Conservation (phyloP, 148 eudicot genomes). For the Oxyria digyna region DNA sequence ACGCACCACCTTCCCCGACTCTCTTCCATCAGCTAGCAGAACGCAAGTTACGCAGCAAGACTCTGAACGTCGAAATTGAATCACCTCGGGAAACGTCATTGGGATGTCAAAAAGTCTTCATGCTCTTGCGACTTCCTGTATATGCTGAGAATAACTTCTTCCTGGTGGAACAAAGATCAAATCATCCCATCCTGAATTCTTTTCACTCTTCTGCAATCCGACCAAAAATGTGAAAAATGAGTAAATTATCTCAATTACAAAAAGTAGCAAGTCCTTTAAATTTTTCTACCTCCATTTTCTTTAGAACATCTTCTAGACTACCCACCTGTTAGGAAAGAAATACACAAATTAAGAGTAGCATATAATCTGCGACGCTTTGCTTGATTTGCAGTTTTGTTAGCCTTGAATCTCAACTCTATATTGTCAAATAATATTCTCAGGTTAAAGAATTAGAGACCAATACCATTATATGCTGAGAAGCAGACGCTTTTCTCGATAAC, state of each 20-base stretch:
- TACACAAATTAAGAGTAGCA: too few relatives aligned
- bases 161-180: slow-evolving; percentile 91
- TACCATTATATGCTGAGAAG: slow-evolving; percentile 74
- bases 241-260: background rate
- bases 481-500: slow-evolving; percentile 42
- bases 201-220: slow-evolving; percentile 52
- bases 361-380: background rate
- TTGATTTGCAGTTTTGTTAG: background rate
- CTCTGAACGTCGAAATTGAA: background rate
- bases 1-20: background rate
- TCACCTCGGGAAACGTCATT: too few relatives aligned
- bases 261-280: background rate
- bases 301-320: slow-evolving; percentile 89
- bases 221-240: background rate
- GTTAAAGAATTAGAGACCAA: background rate
- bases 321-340: slow-evolving; percentile 50
- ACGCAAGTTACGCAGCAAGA: too few relatives aligned
- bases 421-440: background rate
- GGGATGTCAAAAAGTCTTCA: slow-evolving; percentile 16
- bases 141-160: slow-evolving; percentile 81
- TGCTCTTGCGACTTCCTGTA: slow-evolving; percentile 56
- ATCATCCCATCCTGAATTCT: slow-evolving; percentile 91
- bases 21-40: background rate
- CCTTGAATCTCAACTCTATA: background rate
- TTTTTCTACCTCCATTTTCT: slow-evolving; percentile 78